Base-by-base conservation (phyloP, 495 filamentous ascomycete species). In the Penicillium angulare region DNA sequence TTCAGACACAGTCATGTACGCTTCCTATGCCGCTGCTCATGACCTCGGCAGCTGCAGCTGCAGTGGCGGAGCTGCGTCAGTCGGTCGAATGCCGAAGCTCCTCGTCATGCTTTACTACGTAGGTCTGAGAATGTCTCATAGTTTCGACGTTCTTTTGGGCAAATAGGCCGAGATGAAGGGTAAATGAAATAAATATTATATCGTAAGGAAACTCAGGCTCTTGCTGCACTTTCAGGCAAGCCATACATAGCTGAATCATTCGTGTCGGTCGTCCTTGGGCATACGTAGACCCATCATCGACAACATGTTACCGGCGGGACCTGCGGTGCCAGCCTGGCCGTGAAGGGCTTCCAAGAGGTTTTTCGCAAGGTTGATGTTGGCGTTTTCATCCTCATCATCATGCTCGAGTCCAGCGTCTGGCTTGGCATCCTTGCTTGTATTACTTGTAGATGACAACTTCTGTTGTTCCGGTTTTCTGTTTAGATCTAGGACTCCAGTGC, bases 291-390 rank as follows among this genome's bases (percentile, higher is more conserved):
- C 88, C 89, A 96, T 85, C 76, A 90, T 79, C 3, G 84, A 85
- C 55, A 97, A 75, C 49, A 97, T 65, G 64, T 95, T 97, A 1
- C 92, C 86, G 3, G 85, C 86, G 2, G 92, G 92, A 0, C 92
- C 92, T 10, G 90, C 74, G 69, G 86, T 79, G 31, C 92, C 92
- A 5, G 73, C 89, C 63, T 97, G 92, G 22, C 85, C 84, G 56
- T 95, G 93, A 61, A 97, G 89, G 60, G 86, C 89, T 69, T 96
- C 88, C n/a, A 97, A 72, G 18, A 97, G 67, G 61, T 96, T 97
- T 63, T 89, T 90, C 29, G 88, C 92, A 5, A 98, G 79, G 42
- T 92, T 90, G 61, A 89, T 87, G 58, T 96, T 89, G 35, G 89
- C 80, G 50, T 92, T 78, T 9, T 91, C 77, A 49, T 85, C 86